phyloP scores from a whole-genome alignment of 495 filamentous ascomycete species.

The Penicillium lagena region DNA sequence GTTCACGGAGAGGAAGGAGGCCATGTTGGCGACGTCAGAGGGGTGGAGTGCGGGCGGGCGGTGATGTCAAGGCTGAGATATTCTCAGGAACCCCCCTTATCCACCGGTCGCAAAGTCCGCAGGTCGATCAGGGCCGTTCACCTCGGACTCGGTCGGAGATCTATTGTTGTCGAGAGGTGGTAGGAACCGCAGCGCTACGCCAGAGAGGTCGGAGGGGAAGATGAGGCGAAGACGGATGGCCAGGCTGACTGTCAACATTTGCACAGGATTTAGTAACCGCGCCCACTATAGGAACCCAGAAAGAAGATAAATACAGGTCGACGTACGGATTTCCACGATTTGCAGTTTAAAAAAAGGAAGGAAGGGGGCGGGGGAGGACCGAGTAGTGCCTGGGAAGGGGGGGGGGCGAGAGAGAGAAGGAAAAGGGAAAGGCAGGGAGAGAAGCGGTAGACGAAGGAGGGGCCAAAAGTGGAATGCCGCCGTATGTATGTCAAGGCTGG shows the following conservation, averaged over 20 bases:
- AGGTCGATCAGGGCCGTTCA: slow-evolving; percentile 15
- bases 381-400: slow-evolving; percentile 15
- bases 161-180: slow-evolving; percentile 12
- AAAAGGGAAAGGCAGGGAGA: slow-evolving; percentile 2
- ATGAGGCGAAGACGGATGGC: slow-evolving; percentile 16
- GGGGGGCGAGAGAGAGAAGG: slow-evolving; percentile 9
- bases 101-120: slow-evolving; percentile 18
- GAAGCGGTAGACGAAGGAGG: neutral
- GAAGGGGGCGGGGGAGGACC: slow-evolving; percentile 1
- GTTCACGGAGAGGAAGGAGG: slow-evolving; percentile 73
- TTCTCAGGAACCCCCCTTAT: slow-evolving; percentile 1
- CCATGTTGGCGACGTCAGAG: slow-evolving; percentile 35
- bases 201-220: slow-evolving; percentile 10
- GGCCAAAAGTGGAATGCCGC: neutral
- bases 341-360: neutral
- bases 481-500: neutral
- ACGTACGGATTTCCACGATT: no score
- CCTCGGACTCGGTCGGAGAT: slow-evolving; percentile 8
- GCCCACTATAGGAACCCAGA: neutral
- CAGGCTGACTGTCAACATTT: slow-evolving; percentile 20
- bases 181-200: slow-evolving; percentile 12
- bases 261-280: slow-evolving; percentile 5
- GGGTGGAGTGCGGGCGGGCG: slow-evolving; percentile 23
- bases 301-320: neutral
- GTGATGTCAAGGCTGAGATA: slow-evolving; percentile 39